Percentiles rank a stretch among this genome's conserved stretches.
Conservation (phyloP, 225 moss, liverwort and hornwort species). For the Neckera pumila region DNA sequence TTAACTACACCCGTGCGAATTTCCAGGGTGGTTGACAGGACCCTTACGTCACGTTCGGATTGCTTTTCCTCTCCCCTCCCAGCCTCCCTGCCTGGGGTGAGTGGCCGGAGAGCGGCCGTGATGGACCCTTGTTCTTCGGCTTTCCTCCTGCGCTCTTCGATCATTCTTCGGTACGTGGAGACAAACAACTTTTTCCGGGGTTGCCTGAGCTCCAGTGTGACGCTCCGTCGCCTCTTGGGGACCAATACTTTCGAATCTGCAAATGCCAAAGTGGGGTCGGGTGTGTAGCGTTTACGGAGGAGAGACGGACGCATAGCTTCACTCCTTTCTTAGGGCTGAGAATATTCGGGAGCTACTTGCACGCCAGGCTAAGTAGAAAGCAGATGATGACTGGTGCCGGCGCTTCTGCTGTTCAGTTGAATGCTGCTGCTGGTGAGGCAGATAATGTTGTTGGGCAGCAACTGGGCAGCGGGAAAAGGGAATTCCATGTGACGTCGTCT, state of each 20-base stretch:
- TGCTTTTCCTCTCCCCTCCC: too few species aligned
- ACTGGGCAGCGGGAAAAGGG: neutral
- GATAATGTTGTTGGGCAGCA: neutral
- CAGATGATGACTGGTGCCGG: neutral
- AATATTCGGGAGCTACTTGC: neutral
- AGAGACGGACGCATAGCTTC: neutral
- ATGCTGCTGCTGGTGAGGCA: neutral
- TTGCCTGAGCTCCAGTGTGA: neutral
- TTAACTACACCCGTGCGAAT: neutral
- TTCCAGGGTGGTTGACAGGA: too few species aligned
- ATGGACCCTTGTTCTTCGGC: neutral
- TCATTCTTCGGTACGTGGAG: neutral
- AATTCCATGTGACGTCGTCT: neutral
- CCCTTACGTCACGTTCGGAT: neutral
- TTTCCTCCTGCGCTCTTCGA: neutral
- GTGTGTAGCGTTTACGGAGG: neutral
- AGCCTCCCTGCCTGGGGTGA: too few species aligned
- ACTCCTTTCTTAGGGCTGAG: neutral
- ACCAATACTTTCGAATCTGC: conserved; percentile 2
- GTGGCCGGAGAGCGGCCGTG: neutral
- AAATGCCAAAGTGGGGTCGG: neutral
- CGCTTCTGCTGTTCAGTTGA: neutral
- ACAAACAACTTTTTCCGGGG: conserved; percentile 2
- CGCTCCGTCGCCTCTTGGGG: neutral
- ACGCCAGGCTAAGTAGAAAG: neutral